These are phyloP conservation scores for Glebionis coronaria DNA, from an alignment of 129 eudicot species.

Conservation along the genomic window DNA sequence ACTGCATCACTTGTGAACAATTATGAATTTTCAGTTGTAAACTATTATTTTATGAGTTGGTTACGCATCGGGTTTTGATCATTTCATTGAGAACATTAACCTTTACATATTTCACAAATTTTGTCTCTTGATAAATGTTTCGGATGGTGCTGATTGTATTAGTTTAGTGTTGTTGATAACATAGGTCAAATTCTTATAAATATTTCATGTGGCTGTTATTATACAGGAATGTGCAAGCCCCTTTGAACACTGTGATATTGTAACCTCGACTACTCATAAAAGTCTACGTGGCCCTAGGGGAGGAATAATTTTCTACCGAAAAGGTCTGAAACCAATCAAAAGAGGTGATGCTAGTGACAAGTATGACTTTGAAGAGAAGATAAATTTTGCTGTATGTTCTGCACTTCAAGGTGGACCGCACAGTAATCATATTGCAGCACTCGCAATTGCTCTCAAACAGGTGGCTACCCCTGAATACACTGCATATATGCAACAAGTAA, in stretches of 20 bases:
- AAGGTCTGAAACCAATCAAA: slow-evolving; percentile 76
- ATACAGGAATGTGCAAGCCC: slow-evolving; percentile 88
- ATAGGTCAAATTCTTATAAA: background rate
- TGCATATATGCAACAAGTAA: slow-evolving; percentile 92
- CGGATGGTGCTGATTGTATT: background rate
- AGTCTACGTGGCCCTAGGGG: slow-evolving; percentile 99
- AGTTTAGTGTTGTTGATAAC: background rate
- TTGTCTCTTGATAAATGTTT: background rate
- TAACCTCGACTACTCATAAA: slow-evolving; percentile 96
- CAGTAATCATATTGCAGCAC: slow-evolving; percentile 95
- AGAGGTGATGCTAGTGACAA: slow-evolving; percentile 67
- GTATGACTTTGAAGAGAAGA: slow-evolving; percentile 89
- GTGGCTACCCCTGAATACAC: slow-evolving; percentile 83
- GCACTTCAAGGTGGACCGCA: slow-evolving; percentile 99
- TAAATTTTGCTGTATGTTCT: slow-evolving; percentile 94
- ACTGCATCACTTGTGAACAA: too few species aligned
- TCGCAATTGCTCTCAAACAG: slow-evolving; percentile 90
- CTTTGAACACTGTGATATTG: slow-evolving; percentile 87
- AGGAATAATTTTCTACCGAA: slow-evolving; percentile 81
- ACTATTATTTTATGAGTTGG: too few species aligned
- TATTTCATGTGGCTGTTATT: background rate
- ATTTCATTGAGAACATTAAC: background rate
- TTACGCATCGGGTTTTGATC: too few species aligned
- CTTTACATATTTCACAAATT: background rate
- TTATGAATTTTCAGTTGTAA: too few species aligned